These are phyloP conservation scores for Linum usitatissimum DNA, from an alignment of 345 rosid species.

Conservation along the genomic window DNA sequence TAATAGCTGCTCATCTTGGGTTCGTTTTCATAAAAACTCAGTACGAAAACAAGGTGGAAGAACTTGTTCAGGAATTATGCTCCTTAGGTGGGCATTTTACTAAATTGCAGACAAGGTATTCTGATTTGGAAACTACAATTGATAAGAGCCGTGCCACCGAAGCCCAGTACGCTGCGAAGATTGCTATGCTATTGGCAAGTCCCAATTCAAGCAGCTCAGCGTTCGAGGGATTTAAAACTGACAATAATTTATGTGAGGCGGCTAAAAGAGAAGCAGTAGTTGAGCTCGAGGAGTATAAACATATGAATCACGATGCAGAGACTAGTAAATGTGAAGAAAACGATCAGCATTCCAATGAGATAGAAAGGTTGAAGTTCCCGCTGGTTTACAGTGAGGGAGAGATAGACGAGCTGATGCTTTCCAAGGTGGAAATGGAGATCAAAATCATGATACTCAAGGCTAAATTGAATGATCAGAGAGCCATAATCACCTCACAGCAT, in stretches of 20 bases:
- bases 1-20: slow-evolving; percentile 47
- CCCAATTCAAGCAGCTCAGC: slow-evolving; percentile 38
- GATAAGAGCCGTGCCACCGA: slow-evolving; percentile 44
- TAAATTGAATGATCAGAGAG: slow-evolving; percentile 41
- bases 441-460: slow-evolving; percentile 39
- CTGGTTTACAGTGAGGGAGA: slow-evolving; percentile 40
- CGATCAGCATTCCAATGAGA: slow-evolving; percentile 31
- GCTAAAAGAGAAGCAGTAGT: slow-evolving; percentile 24
- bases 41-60: slow-evolving; percentile 34
- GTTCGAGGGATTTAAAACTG: slow-evolving; percentile 30
- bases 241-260: slow-evolving; percentile 33
- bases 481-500: slow-evolving; percentile 24
- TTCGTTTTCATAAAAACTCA: slow-evolving; percentile 39
- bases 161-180: slow-evolving; percentile 43
- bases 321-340: slow-evolving; percentile 23
- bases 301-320: slow-evolving; percentile 27
- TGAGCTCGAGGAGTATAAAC: slow-evolving; percentile 33
- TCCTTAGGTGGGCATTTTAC: slow-evolving; percentile 28
- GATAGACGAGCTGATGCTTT: slow-evolving; percentile 39
- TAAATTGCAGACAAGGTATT: slow-evolving; percentile 46
- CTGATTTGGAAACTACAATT: slow-evolving; percentile 37
- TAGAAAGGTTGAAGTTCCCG: slow-evolving; percentile 42
- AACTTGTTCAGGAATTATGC: slow-evolving; percentile 36
- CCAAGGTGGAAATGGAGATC: slow-evolving; percentile 52
- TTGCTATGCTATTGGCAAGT: slow-evolving; percentile 32